phyloP scores from a whole-genome alignment of 805 yeast species.

The Yarrowia osloensis region DNA sequence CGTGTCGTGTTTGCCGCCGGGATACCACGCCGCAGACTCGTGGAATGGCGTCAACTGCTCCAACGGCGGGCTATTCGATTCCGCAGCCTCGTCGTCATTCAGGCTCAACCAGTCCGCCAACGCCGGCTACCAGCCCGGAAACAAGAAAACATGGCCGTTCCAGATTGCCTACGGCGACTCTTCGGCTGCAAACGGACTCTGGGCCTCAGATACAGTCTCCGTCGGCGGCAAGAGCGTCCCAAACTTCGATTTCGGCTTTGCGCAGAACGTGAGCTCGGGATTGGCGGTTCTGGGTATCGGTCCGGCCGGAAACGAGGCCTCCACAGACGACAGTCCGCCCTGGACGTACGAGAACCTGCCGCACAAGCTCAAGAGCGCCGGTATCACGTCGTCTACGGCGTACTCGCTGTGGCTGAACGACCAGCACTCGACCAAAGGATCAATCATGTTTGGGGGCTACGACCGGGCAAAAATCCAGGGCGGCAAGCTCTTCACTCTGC shows the following conservation, averaged over 20 bases:
- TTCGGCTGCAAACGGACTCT: slow-evolving; percentile 50
- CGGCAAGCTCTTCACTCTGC: slow-evolving; percentile 38
- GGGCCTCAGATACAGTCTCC: slow-evolving; percentile 61
- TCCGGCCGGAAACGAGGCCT: slow-evolving; percentile 41
- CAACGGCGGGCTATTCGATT: background rate
- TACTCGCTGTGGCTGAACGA: slow-evolving; percentile 49
- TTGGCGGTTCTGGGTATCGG: slow-evolving; percentile 53
- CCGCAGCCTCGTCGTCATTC: background rate
- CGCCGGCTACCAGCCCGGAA: background rate
- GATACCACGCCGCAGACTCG: background rate
- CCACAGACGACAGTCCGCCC: slow-evolving; percentile 24
- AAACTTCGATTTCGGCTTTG: slow-evolving; percentile 71
- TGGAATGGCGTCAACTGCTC: slow-evolving; percentile 9
- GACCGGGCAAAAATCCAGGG: slow-evolving; percentile 33
- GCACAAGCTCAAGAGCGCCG: slow-evolving; percentile 43
- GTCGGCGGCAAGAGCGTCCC: slow-evolving; percentile 53
- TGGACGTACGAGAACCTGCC: slow-evolving; percentile 42
- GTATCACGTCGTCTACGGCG: slow-evolving; percentile 45
- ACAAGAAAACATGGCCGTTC: slow-evolving; percentile 38
- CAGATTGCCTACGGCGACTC: slow-evolving; percentile 48
- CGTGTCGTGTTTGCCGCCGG: background rate
- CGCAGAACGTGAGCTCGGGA: slow-evolving; percentile 60
- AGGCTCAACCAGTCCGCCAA: slow-evolving; percentile 35
- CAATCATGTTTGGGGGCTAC: slow-evolving; percentile 37
- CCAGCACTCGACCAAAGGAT: slow-evolving; percentile 35